Percentiles rank a stretch among this genome's conserved stretches.
Evolutionary conservation across 306 rosid species (phyloP).

Genomic region (Argentina anserina): DNA sequence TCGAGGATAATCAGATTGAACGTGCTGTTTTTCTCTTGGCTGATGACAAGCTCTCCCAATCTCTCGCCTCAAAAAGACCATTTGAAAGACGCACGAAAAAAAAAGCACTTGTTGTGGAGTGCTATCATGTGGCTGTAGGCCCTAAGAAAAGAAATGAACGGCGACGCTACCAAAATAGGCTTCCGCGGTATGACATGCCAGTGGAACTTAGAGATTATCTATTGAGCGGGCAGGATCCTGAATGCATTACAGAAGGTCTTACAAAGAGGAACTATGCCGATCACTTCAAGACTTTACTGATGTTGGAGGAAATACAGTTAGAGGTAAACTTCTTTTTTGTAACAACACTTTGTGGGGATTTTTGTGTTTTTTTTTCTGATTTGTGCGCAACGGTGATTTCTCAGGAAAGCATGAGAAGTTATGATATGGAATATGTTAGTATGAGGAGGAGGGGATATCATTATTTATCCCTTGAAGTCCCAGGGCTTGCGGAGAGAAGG

Average conservation of each 20-base stretch:
- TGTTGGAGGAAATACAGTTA: constrained; percentile 84
- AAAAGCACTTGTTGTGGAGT: constrained; percentile 42
- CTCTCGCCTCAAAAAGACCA: constrained; percentile 58
- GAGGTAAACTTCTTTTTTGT: constrained; percentile 50
- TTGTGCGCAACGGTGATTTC: constrained; percentile 20
- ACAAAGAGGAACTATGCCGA: constrained; percentile 35
- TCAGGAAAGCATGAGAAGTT: constrained; percentile 83
- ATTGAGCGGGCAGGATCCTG: constrained; percentile 50
- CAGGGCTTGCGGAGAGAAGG: constrained; percentile 93
- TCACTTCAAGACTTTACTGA: constrained; percentile 56
- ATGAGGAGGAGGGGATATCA: constrained; percentile 46
- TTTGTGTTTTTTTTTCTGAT: constrained; percentile 7
- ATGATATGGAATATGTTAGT: constrained; percentile 58
- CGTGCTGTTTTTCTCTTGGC: constrained; percentile 72
- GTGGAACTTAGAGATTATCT: constrained; percentile 45
- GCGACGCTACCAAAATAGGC: constrained; percentile 42
- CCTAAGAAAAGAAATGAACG: constrained; percentile 32
- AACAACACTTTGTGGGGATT: not conserved
- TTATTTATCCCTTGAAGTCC: constrained; percentile 71
- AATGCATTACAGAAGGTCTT: constrained; percentile 55
- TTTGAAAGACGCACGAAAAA: constrained; percentile 53
- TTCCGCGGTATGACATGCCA: constrained; percentile 70
- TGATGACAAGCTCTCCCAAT: constrained; percentile 75
- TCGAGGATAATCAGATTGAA: constrained; percentile 64
- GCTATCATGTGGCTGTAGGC: constrained; percentile 41